These are phyloP conservation scores for Coleophoma crateriformis DNA, from an alignment of 2,329 filamentous ascomycete genomes.

Conservation along the genomic window DNA sequence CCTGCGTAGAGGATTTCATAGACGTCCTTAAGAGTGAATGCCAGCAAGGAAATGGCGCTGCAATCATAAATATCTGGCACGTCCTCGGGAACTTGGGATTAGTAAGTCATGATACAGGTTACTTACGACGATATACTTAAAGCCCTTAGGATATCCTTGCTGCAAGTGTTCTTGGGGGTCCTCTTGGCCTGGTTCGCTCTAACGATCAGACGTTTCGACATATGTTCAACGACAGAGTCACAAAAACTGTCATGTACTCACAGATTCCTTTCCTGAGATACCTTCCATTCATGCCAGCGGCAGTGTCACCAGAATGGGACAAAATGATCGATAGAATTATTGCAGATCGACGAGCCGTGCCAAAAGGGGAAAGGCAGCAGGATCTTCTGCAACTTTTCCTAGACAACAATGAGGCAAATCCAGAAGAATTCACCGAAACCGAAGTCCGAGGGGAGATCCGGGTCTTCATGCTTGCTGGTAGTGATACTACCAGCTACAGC, in stretches of 20 bases:
- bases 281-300: slow-evolving; percentile 7
- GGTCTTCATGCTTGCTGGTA: slow-evolving; percentile 9
- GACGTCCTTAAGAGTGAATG: slow-evolving; percentile 6
- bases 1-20: slow-evolving; percentile 9
- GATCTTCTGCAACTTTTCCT: slow-evolving; percentile 14
- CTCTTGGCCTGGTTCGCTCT: slow-evolving; percentile 11
- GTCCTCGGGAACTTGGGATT: slow-evolving; percentile 10
- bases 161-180: slow-evolving; percentile 12
- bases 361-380: slow-evolving; percentile 2
- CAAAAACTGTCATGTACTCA: slow-evolving; percentile 5
- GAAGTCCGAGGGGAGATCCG: slow-evolving; percentile 14
- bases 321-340: slow-evolving; percentile 9
- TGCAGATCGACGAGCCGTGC: slow-evolving; percentile 4
- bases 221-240: slow-evolving; percentile 7
- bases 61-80: slow-evolving; percentile 5
- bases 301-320: slow-evolving; percentile 1
- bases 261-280: slow-evolving; percentile 11
- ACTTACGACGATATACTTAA: too few relatives aligned
- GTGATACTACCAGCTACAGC: not conserved
- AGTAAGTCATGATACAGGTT: slow-evolving; percentile 1
- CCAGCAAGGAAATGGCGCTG: slow-evolving; percentile 3
- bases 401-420: slow-evolving; percentile 9
- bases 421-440: slow-evolving; percentile 8
- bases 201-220: slow-evolving; percentile 10
- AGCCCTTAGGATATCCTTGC: slow-evolving; percentile 11